A percentile compares a stretch with the other conserved stretches of the same genome.
These are phyloP conservation scores for Penicillium turbatum DNA, from an alignment of 495 filamentous ascomycete species.

Conservation along the genomic window DNA sequence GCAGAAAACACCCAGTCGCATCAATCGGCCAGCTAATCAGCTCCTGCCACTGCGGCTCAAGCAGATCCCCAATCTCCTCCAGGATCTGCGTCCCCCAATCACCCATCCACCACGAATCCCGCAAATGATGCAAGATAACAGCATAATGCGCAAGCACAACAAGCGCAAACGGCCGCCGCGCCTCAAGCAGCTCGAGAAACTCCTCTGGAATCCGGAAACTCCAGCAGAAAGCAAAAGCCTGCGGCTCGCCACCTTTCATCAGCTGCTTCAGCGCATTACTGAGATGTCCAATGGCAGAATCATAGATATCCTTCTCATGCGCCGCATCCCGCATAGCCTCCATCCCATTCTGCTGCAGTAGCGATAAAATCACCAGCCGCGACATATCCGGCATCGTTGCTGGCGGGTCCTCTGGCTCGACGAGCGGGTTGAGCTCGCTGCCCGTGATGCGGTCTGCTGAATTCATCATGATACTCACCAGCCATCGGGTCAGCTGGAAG, in stretches of 20 bases:
- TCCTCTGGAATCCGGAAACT: constrained; percentile 45
- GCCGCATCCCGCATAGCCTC: constrained; percentile 21
- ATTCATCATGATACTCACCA: constrained; percentile 29
- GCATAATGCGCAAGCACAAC: constrained; percentile 50
- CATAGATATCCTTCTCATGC: constrained; percentile 32
- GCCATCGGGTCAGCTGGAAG: constrained; percentile 39
- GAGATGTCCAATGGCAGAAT: constrained; percentile 30
- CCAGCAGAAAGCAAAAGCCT: constrained; percentile 45
- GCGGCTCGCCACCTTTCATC: constrained; percentile 34
- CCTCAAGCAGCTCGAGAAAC: constrained; percentile 49
- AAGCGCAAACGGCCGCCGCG: constrained; percentile 51
- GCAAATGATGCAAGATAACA: constrained; percentile 44
- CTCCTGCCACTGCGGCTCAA: constrained; percentile 33
- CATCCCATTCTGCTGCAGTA: constrained; percentile 26
- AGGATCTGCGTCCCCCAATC: constrained; percentile 41
- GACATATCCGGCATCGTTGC: constrained; percentile 39
- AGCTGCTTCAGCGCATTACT: constrained; percentile 28
- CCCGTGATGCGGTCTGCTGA: constrained; percentile 31
- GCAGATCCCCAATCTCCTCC: constrained; percentile 24
- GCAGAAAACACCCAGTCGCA: constrained; percentile 35
- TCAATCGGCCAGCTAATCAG: constrained; percentile 39
- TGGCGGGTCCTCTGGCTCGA: constrained; percentile 17
- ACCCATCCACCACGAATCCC: constrained; percentile 51
- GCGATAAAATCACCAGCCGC: constrained; percentile 31
- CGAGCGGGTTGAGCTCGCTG: constrained; percentile 34